A percentile compares a stretch with the other conserved stretches of the same genome.
These are phyloP conservation scores for Lomentospora prolificans DNA, from an alignment of 2,329 filamentous ascomycete genomes.

Conservation along the genomic window DNA sequence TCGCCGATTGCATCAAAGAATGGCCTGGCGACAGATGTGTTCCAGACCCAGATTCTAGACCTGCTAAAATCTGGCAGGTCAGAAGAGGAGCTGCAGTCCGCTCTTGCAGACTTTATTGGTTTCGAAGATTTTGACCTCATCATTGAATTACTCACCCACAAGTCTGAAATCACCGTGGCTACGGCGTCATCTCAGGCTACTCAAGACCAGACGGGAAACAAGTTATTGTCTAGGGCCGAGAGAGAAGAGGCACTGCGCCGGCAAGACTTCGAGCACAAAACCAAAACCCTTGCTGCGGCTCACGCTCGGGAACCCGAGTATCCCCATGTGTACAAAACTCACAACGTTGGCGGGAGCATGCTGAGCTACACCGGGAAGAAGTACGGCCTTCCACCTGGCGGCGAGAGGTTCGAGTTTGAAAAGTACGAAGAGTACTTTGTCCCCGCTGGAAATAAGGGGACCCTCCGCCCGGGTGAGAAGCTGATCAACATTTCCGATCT, in stretches of 20 bases:
- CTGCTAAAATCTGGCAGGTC: conserved; percentile 57
- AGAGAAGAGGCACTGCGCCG: conserved; percentile 67
- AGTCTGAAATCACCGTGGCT: conserved; percentile 46
- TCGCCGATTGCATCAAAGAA: conserved; percentile 54
- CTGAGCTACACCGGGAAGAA: conserved; percentile 70
- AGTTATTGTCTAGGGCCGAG: conserved; percentile 65
- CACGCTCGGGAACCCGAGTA: conserved; percentile 67
- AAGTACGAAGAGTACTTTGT: conserved; percentile 87
- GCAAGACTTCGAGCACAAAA: conserved; percentile 77
- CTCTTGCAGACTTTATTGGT: conserved; percentile 79
- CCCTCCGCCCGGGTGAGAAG: conserved; percentile 60
- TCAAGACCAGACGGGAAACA: conserved; percentile 27
- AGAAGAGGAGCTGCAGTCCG: conserved; percentile 85
- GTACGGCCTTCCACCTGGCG: conserved; percentile 73
- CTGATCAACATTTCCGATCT: conserved; percentile 71
- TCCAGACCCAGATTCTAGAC: conserved; percentile 68
- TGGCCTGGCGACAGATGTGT: conserved; percentile 57
- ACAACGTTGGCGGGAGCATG: conserved; percentile 70
- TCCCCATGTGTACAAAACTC: conserved; percentile 83
- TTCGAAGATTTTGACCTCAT: conserved; percentile 92
- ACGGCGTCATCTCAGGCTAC: conserved; percentile 16
- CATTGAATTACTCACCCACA: conserved; percentile 75
- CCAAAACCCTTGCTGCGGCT: conserved; percentile 58
- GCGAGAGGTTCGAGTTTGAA: conserved; percentile 56
- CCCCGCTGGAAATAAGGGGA: conserved; percentile 72